Evolutionary conservation across 2,329 filamentous ascomycete species (phyloP), one percentile per base, ranked within the genome.

Genomic region (Aaosphaeria pasadenensis): DNA sequence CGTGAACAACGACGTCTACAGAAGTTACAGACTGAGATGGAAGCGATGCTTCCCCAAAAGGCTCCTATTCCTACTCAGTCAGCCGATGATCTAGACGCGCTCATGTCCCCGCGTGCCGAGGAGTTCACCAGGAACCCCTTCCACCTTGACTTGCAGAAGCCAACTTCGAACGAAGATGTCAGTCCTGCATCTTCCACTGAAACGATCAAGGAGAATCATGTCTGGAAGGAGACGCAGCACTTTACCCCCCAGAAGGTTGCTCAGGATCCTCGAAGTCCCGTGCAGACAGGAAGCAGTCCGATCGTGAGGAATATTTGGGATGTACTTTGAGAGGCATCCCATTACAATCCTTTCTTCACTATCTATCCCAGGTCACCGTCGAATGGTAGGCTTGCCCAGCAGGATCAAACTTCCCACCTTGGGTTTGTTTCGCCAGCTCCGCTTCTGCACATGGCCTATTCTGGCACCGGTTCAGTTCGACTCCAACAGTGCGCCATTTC

Each of bases 231-330:
- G 7, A 56, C 62, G 13, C 51, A 52, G 30, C 57, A 59, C 47
- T 56, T 75, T 74, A 31, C 69, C 79, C 43, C 85, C 79, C 63
- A 81, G 77, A 13, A 71, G 74, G 82, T 85, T 48, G 77, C 81
- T 7, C 76, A 75, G 11, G 87, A 91, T 63, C 88, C 88, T 11
- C 75, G 88, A 57, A 91, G 87, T 64, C 88, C 88, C 11, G 85
- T 87, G 0, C 88, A 86, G 9, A 83, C 81, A 60, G 87, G 88
- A 36, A 86, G 87, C 65, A 84, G 83, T 49, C 86, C 88, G 3
- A 91, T 92, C 51, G 83, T 85, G 44, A 78, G 88, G 48, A 91
- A 86, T 49, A 92, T 92, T 60, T 86, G 89, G 65, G 87, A 91
- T 61, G 76, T 90, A 44, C 74, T 91, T 69, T 91, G 77, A 79